These are phyloP conservation scores for Monosiga brevicollis DNA, from an alignment of 78 protist species.

Conservation along the genomic window DNA sequence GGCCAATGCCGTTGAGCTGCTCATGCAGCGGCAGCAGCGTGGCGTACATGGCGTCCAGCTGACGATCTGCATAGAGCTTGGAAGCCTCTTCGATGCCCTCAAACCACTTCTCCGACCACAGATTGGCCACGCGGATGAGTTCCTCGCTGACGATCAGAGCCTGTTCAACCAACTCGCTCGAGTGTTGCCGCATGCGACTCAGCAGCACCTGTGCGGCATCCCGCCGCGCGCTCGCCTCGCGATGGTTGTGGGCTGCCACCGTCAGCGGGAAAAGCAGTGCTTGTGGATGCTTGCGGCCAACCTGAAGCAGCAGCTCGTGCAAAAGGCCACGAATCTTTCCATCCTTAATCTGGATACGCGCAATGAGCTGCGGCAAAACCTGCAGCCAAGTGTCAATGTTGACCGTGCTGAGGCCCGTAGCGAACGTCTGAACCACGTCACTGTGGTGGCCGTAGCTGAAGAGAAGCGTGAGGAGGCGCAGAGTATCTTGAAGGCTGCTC, in stretches of 20 bases:
- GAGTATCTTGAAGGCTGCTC: constrained; percentile 61
- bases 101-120: constrained; percentile 97
- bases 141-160: constrained; percentile 83
- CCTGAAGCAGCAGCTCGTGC: constrained; percentile 53
- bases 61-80: constrained; percentile 71
- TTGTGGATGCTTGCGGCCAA: constrained; percentile 94
- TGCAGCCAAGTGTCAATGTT: constrained; percentile 90
- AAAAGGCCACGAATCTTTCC: constrained; percentile 62
- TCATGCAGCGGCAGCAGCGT: constrained; percentile 81
- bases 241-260: no score
- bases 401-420: constrained; percentile 60
- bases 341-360: constrained; percentile 46
- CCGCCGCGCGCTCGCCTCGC: constrained; percentile 62
- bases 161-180: constrained; percentile 54
- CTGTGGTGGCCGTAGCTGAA: constrained; percentile 35
- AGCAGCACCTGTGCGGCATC: constrained; percentile 56
- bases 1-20: no score
- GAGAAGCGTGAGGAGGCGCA: constrained; percentile 83
- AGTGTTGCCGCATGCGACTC: constrained; percentile 49
- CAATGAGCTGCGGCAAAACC: constrained; percentile 83
- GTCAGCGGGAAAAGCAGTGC: constrained; percentile 95
- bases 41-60: constrained; percentile 78
- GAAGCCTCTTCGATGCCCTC: constrained; percentile 95
- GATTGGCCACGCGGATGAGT: constrained; percentile 92
- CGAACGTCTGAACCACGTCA: constrained; percentile 69